Evolutionary conservation across 352 stramenopile species (phyloP).

Genomic region (Globisporangium apiculatum): DNA sequence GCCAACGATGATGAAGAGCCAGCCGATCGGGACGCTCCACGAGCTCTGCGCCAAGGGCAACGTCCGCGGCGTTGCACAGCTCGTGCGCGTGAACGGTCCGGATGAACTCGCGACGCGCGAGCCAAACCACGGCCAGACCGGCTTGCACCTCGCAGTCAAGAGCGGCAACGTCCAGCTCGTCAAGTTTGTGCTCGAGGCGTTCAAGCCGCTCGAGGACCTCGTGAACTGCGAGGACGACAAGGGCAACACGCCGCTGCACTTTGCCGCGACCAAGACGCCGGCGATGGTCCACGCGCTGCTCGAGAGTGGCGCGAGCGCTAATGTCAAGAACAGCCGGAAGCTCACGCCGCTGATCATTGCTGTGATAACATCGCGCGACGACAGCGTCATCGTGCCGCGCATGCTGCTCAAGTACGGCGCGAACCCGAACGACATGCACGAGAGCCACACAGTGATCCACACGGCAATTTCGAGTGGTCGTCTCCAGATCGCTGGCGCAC

Average conservation of each 20-base stretch:
- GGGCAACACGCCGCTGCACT: slow-evolving; percentile 81
- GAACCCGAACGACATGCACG: slow-evolving; percentile 87
- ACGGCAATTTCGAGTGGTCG: slow-evolving; percentile 57
- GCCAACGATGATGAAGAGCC: slow-evolving; percentile 65
- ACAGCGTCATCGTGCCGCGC: slow-evolving; percentile 76
- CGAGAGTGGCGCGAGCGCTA: slow-evolving; percentile 71
- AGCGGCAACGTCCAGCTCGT: slow-evolving; percentile 76
- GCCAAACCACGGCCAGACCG: slow-evolving; percentile 80
- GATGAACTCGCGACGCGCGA: slow-evolving; percentile 65
- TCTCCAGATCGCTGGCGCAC: slow-evolving; percentile 70
- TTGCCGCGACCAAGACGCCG: slow-evolving; percentile 80
- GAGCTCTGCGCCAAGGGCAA: slow-evolving; percentile 79
- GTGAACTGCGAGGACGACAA: slow-evolving; percentile 86
- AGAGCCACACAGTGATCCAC: slow-evolving; percentile 84
- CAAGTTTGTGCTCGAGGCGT: slow-evolving; percentile 80
- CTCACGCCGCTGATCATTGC: slow-evolving; percentile 84
- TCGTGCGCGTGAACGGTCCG: slow-evolving; percentile 62
- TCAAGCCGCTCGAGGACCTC: slow-evolving; percentile 68
- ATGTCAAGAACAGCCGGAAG: slow-evolving; percentile 83
- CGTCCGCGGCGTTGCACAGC: slow-evolving; percentile 65
- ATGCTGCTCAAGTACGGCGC: slow-evolving; percentile 86
- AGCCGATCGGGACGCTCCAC: slow-evolving; percentile 73
- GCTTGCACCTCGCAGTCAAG: slow-evolving; percentile 76
- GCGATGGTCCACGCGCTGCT: slow-evolving; percentile 77
- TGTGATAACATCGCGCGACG: slow-evolving; percentile 80